phyloP scores from a whole-genome alignment of 805 yeast genomes.

The Metschnikowia dekortorum region DNA sequence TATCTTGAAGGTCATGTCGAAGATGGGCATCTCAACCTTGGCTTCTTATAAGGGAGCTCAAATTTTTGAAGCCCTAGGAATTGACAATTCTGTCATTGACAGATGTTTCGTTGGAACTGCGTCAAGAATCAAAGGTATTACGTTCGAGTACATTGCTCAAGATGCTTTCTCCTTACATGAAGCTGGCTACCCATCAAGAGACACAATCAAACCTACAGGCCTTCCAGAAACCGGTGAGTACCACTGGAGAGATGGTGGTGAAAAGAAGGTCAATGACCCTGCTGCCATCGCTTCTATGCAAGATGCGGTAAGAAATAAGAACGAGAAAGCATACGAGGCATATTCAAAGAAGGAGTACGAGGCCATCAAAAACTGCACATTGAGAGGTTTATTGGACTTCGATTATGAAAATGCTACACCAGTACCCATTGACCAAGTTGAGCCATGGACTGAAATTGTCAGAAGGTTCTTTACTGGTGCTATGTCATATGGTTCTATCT shows the following conservation, averaged over 20 bases:
- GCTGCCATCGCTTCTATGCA: conserved; percentile 91
- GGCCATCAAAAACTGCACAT: conserved; percentile 87
- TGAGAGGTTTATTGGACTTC: conserved; percentile 89
- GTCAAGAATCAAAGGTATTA: conserved; percentile 91
- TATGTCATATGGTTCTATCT: conserved; percentile 97
- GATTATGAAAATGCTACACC: conserved; percentile 68
- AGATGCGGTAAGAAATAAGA: conserved; percentile 97
- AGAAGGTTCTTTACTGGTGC: conserved; percentile 99
- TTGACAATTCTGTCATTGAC: conserved; percentile 92
- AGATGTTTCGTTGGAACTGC: conserved; percentile 97
- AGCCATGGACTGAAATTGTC: conserved; percentile 99
- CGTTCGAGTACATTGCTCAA: conserved; percentile 93
- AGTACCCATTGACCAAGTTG: conserved; percentile 95
- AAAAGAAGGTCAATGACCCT: conserved; percentile 91
- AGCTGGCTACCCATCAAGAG: conserved; percentile 81
- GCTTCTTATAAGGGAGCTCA: conserved; percentile 99
- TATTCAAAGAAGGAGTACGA: conserved; percentile 88
- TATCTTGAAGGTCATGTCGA: conserved; percentile 94
- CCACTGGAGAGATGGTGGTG: conserved; percentile 99
- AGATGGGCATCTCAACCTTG: conserved; percentile 98
- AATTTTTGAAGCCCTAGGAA: conserved; percentile 94
- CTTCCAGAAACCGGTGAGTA: conserved; percentile 96
- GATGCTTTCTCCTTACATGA: conserved; percentile 94
- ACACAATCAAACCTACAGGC: conserved; percentile 62
- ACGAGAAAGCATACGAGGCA: conserved; percentile 86